Conservation (phyloP, 1,139 yeast genomes). For the Yamadazyma dendronema region DNA sequence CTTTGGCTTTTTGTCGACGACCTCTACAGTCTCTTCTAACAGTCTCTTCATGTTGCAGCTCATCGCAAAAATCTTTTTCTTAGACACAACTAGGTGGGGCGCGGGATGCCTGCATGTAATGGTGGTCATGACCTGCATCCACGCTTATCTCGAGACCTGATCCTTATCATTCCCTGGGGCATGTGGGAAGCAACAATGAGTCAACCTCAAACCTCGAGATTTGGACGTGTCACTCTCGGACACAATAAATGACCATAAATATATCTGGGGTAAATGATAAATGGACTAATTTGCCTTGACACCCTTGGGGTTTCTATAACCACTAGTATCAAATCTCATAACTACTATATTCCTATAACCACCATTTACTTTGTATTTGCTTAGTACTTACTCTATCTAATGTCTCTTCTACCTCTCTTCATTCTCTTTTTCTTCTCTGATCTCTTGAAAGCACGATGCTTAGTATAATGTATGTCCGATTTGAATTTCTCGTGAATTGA, state of each 20-base stretch:
- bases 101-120: not conserved
- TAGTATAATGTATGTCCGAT: constrained; percentile 19
- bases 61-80: constrained; percentile 6
- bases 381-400: constrained; percentile 1
- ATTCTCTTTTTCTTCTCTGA: constrained; percentile 12
- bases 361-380: not conserved
- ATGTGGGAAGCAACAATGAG: not conserved
- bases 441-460: constrained; percentile 18
- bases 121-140: constrained; percentile 3
- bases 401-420: constrained; percentile 3
- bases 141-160: constrained; percentile 4
- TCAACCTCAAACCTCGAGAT: not conserved
- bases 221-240: not conserved
- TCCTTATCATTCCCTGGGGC: constrained; percentile 1
- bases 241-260: too few species aligned
- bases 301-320: too few species aligned
- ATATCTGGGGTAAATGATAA: too few species aligned
- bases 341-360: not conserved
- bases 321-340: not conserved
- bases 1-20: constrained; percentile 26
- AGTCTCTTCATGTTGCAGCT: constrained; percentile 16
- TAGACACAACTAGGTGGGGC: not conserved
- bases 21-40: constrained; percentile 21
- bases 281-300: too few species aligned
- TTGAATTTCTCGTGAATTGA: constrained; percentile 18